Percentiles rank a stretch among this genome's conserved stretches.
Evolutionary conservation across 1,284 basidiomycete species (phyloP).

Genomic region (Leccinum colubrinum): DNA sequence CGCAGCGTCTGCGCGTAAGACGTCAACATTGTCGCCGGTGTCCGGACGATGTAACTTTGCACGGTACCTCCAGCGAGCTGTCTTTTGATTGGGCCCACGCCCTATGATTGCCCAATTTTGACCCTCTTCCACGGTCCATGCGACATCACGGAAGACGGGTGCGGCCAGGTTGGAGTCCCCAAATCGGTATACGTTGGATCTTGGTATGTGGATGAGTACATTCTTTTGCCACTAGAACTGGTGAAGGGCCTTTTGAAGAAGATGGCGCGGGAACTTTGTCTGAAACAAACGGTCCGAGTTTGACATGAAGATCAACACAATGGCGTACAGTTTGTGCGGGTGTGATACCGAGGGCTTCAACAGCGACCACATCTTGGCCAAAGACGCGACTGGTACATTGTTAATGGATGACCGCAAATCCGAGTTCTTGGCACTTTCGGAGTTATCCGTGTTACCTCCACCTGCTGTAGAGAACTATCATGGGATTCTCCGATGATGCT

Average conservation of each 20-base stretch:
- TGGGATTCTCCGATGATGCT: no score
- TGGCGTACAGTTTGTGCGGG: constrained; percentile 1
- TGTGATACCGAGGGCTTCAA: not conserved
- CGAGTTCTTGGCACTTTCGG: no score
- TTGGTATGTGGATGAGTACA: constrained; percentile 41
- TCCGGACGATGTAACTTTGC: not conserved
- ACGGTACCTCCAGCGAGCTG: constrained; percentile 53
- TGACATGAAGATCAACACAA: not conserved
- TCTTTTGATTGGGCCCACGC: constrained; percentile 50
- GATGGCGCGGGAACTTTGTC: not conserved
- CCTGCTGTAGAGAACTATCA: no score
- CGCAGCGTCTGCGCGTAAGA: constrained; percentile 52
- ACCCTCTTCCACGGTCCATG: constrained; percentile 60
- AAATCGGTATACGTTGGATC: constrained; percentile 49
- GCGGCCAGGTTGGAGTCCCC: constrained; percentile 42
- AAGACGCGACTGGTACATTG: constrained; percentile 12
- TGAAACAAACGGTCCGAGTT: not conserved
- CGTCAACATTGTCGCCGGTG: not conserved
- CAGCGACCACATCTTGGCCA: constrained; percentile 4
- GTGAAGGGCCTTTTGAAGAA: constrained; percentile 8
- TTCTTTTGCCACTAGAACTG: not conserved
- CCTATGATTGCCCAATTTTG: constrained; percentile 76
- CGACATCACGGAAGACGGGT: constrained; percentile 51
- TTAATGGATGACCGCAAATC: not conserved
- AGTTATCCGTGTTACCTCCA: no score